phyloP scores from a whole-genome alignment of 257 asterid species.

The Mentha longifolia region DNA sequence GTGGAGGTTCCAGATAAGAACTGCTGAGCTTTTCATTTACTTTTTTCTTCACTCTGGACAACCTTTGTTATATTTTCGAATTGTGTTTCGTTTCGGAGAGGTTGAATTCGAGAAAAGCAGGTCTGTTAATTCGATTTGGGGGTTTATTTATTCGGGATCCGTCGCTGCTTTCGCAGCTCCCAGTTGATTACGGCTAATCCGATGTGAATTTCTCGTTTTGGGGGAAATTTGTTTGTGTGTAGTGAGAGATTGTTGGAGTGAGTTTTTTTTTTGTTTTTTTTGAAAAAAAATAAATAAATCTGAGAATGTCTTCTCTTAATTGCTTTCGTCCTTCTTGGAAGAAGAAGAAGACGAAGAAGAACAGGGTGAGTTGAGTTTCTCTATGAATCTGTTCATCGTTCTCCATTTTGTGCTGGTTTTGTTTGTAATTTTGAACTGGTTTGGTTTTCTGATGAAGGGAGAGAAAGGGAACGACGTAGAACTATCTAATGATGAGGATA shows the following conservation, averaged over 20 bases:
- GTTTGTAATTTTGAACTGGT: neutral
- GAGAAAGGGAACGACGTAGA: constrained; percentile 24
- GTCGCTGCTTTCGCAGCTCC: constrained; percentile 57
- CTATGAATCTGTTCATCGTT: neutral
- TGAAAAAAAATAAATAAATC: no score
- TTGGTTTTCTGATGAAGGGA: constrained; percentile 43
- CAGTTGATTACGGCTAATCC: constrained; percentile 70
- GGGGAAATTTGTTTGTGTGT: constrained; percentile 30
- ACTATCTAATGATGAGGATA: constrained; percentile 30
- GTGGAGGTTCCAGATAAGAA: constrained; percentile 60
- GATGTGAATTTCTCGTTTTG: constrained; percentile 33
- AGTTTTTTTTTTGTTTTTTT: neutral
- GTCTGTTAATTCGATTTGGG: constrained; percentile 37
- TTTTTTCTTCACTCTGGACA: constrained; percentile 58
- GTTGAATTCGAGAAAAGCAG: constrained; percentile 40
- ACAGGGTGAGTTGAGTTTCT: constrained; percentile 36
- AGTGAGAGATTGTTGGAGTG: constrained; percentile 28
- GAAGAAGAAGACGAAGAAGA: constrained; percentile 38
- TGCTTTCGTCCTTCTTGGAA: constrained; percentile 53
- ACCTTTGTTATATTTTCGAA: constrained; percentile 40
- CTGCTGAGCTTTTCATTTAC: constrained; percentile 33
- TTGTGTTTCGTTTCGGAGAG: constrained; percentile 42
- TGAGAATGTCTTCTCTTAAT: constrained; percentile 47
- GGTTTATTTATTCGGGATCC: constrained; percentile 40
- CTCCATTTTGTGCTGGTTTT: neutral